Conservation (phyloP, 108 stramenopile genomes). For the Hondaea fermentalgiana region DNA sequence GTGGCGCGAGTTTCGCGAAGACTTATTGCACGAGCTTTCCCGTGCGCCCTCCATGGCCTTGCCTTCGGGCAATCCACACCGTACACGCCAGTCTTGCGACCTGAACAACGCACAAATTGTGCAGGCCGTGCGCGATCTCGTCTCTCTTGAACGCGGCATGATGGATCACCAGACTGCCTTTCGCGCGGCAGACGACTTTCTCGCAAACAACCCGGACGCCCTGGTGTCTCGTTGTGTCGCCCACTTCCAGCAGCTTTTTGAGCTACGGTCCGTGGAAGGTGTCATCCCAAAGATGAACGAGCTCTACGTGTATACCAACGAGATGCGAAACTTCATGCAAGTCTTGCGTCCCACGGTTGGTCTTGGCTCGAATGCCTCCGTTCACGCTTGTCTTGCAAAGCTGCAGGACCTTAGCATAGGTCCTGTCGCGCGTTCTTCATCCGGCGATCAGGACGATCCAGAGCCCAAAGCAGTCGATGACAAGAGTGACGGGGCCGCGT, state of each 20-base stretch:
- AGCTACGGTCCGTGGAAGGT: constrained; percentile 21
- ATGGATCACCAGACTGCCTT: constrained; percentile 12
- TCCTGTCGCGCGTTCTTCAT: background rate
- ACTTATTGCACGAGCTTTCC: constrained; percentile 14
- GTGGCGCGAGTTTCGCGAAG: background rate
- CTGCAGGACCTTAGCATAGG: background rate
- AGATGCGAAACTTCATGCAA: constrained; percentile 27
- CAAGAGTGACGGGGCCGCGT: too few relatives aligned
- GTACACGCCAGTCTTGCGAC: background rate
- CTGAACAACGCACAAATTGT: constrained; percentile 13
- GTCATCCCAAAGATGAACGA: constrained; percentile 39
- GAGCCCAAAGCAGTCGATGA: too few relatives aligned
- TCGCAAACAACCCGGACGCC: constrained; percentile 22
- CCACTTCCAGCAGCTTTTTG: constrained; percentile 33
- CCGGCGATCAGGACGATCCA: too few relatives aligned
- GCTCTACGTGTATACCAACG: constrained; percentile 27
- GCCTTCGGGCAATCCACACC: background rate
- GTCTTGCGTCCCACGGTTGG: constrained; percentile 21
- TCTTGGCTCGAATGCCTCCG: background rate
- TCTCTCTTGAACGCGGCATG: constrained; percentile 7
- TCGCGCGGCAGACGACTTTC: constrained; percentile 1
- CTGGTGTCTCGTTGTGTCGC: constrained; percentile 23
- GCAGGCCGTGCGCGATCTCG: constrained; percentile 14
- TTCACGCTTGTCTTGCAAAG: background rate
- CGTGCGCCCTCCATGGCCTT: background rate